Percentiles rank a stretch among this genome's conserved stretches.
Conservation (phyloP, 2,329 filamentous ascomycete species). For the Colletotrichum sidae region DNA sequence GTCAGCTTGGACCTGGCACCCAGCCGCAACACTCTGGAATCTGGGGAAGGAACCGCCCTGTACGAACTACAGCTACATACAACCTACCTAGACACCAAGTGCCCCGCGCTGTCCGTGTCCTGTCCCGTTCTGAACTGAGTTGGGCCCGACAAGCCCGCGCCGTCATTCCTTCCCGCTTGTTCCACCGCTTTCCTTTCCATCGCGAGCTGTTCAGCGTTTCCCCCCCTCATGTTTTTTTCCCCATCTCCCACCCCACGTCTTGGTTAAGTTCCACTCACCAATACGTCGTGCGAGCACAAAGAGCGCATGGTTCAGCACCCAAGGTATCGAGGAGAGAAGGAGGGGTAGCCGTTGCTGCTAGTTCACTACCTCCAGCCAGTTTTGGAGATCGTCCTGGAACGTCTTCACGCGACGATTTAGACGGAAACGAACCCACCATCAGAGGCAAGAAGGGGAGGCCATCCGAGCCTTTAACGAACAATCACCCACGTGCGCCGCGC, state of each 20-base stretch:
- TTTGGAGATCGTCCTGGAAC: too few relatives aligned
- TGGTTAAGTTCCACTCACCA: neutral
- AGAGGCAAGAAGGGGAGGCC: too few relatives aligned
- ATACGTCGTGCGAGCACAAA: neutral
- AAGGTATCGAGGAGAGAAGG: slow-evolving; percentile 9
- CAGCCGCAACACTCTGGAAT: slow-evolving; percentile 21
- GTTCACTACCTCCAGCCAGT: too few relatives aligned
- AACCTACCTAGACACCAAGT: slow-evolving; percentile 16
- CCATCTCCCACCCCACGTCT: neutral
- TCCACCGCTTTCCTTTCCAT: slow-evolving; percentile 23
- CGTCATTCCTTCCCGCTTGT: slow-evolving; percentile 29
- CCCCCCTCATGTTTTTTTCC: neutral
- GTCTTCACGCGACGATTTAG: too few relatives aligned
- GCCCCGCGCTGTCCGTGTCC: slow-evolving; percentile 15
- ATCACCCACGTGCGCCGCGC: too few relatives aligned
- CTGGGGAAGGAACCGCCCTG: slow-evolving; percentile 36
- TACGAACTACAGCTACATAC: slow-evolving; percentile 6
- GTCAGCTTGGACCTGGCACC: slow-evolving; percentile 12
- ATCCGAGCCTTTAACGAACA: too few relatives aligned
- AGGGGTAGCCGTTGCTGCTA: slow-evolving; percentile 23
- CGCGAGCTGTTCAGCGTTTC: slow-evolving; percentile 9
- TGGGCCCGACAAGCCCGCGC: slow-evolving; percentile 21
- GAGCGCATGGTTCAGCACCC: slow-evolving; percentile 21
- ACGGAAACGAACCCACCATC: too few relatives aligned
- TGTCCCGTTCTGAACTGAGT: neutral